Conservation (phyloP, 2,329 filamentous ascomycete genomes). For the Trichoderma sp. region DNA sequence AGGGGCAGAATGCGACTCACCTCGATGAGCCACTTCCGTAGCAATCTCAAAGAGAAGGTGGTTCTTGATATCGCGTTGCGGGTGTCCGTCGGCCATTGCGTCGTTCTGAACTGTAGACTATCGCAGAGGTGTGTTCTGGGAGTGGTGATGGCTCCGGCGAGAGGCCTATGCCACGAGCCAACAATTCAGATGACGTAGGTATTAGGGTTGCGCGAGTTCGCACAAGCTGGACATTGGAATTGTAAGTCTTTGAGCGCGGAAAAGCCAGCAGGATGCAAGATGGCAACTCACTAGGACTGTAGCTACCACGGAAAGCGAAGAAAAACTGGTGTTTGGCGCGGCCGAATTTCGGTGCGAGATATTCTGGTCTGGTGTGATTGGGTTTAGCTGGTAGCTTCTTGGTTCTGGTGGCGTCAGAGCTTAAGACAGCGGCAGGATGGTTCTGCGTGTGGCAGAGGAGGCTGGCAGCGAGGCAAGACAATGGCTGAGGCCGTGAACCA, state of each 20-base stretch:
- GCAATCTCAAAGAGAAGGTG: constrained; percentile 96
- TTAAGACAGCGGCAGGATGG: background rate
- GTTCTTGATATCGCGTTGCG: constrained; percentile 78
- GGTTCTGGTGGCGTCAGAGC: constrained; percentile 19
- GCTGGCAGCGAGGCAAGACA: constrained; percentile 9
- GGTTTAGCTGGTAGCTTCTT: constrained; percentile 7
- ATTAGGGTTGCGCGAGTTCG: constrained; percentile 17
- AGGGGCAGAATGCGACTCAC: constrained; percentile 50
- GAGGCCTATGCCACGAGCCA: constrained; percentile 13
- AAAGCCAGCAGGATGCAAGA: background rate
- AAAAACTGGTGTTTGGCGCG: background rate
- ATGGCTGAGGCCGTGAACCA: constrained; percentile 10
- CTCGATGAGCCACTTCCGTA: constrained; percentile 95
- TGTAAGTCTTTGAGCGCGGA: background rate
- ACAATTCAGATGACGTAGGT: constrained; percentile 20
- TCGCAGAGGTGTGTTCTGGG: constrained; percentile 1
- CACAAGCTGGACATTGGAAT: constrained; percentile 6
- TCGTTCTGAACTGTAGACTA: constrained; percentile 27
- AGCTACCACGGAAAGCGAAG: background rate
- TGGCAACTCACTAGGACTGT: background rate
- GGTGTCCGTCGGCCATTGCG: constrained; percentile 52
- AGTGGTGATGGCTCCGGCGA: constrained; percentile 7
- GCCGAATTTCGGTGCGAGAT: constrained; percentile 22
- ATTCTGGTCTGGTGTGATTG: constrained; percentile 19
- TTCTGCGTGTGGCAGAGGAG: background rate